Conservation (phyloP, 2,329 filamentous ascomycete species). For the Blumeriella jaapii region DNA sequence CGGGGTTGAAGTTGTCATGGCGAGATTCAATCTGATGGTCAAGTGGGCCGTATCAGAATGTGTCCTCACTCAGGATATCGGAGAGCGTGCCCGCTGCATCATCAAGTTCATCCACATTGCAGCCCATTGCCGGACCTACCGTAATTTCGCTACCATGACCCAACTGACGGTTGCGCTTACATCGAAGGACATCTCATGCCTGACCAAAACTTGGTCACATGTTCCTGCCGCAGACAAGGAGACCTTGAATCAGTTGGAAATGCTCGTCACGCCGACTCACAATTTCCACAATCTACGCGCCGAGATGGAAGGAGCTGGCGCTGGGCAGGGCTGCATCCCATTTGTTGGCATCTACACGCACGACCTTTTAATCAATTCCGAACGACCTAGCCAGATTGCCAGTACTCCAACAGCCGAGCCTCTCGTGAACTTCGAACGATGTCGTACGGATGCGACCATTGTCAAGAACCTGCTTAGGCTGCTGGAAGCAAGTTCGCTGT, state of each 20-base stretch:
- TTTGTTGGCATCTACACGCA: slow-evolving; percentile 79
- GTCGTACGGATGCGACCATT: slow-evolving; percentile 61
- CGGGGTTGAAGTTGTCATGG: slow-evolving; percentile 74
- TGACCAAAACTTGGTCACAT: slow-evolving; percentile 60
- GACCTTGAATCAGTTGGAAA: slow-evolving; percentile 57
- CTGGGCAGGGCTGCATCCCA: slow-evolving; percentile 65
- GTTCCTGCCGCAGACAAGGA: slow-evolving; percentile 54
- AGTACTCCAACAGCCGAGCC: slow-evolving; percentile 54
- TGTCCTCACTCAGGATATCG: slow-evolving; percentile 58
- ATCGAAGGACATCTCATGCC: slow-evolving; percentile 57
- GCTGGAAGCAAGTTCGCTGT: slow-evolving; percentile 67
- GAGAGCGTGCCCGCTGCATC: slow-evolving; percentile 65
- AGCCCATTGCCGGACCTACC: slow-evolving; percentile 59
- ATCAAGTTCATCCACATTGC: slow-evolving; percentile 78
- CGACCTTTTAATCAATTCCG: slow-evolving; percentile 70
- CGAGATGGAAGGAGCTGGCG: slow-evolving; percentile 61
- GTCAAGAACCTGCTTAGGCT: slow-evolving; percentile 70
- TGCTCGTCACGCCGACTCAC: slow-evolving; percentile 60
- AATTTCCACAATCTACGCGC: slow-evolving; percentile 68
- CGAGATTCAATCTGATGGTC: slow-evolving; percentile 78
- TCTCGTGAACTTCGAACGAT: slow-evolving; percentile 74
- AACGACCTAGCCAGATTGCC: slow-evolving; percentile 64
- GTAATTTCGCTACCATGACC: slow-evolving; percentile 76
- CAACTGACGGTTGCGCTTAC: slow-evolving; percentile 70
- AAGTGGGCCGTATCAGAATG: slow-evolving; percentile 78